Evolutionary conservation across 495 filamentous ascomycete species (phyloP).

Genomic region (Hypoxylon rickii): DNA sequence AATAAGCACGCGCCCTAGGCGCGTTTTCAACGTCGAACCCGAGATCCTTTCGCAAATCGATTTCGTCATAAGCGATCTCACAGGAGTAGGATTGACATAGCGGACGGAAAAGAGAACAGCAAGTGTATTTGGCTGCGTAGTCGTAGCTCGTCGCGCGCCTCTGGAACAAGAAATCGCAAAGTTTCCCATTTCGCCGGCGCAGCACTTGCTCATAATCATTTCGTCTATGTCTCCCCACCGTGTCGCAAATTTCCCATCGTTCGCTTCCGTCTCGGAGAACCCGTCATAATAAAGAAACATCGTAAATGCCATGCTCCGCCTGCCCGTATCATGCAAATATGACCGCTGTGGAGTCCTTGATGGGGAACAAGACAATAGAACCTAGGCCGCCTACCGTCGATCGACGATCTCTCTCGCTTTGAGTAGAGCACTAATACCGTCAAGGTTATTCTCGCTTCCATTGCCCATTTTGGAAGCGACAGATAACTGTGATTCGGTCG

Average conservation of each 20-base stretch:
- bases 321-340: conserved; percentile 24
- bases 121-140: too few species aligned
- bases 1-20: too few species aligned
- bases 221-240: too few species aligned
- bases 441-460: conserved; percentile 34
- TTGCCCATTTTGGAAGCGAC: conserved; percentile 8
- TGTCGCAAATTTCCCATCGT: conserved; percentile 30
- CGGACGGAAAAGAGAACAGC: too few species aligned
- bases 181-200: too few species aligned
- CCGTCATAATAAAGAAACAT: conserved; percentile 19
- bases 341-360: conserved; percentile 16
- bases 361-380: background rate
- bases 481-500: conserved; percentile 7
- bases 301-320: conserved; percentile 31
- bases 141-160: too few species aligned
- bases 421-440: conserved; percentile 59
- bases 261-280: conserved; percentile 17
- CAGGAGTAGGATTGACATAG: too few species aligned
- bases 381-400: conserved; percentile 34
- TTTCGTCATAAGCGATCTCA: too few species aligned
- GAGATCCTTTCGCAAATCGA: too few species aligned
- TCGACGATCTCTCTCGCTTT: conserved; percentile 60
- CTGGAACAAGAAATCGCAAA: too few species aligned
- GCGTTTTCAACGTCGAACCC: too few species aligned
- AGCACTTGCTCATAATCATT: too few species aligned